These are phyloP conservation scores for Pelargonium exstipulatum DNA, from an alignment of 441 rosid species.

Conservation along the genomic window DNA sequence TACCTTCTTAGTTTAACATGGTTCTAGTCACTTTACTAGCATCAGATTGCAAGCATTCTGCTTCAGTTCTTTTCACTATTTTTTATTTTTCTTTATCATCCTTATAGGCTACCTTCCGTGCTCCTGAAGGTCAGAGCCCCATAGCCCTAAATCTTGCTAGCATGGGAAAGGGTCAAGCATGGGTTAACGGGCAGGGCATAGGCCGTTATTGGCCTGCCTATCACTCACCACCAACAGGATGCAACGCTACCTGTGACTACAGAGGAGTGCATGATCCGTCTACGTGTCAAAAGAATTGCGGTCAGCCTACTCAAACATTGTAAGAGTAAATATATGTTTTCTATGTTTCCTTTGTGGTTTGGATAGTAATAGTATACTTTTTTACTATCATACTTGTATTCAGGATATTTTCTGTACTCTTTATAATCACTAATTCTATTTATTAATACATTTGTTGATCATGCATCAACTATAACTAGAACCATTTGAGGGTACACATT, in stretches of 20 bases:
- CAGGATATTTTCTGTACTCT: background rate
- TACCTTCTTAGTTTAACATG: background rate
- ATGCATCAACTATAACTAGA: no score
- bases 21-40: background rate
- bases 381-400: background rate
- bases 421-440: background rate
- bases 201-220: conserved; percentile 64
- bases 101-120: conserved; percentile 36
- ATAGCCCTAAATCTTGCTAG: conserved; percentile 48
- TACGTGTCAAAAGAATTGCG: conserved; percentile 51
- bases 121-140: conserved; percentile 52
- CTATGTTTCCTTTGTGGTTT: background rate
- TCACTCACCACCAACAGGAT: conserved; percentile 46
- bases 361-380: background rate
- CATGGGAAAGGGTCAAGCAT: conserved; percentile 76
- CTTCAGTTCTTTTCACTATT: background rate
- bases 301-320: conserved; percentile 63
- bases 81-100: background rate
- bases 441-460: background rate
- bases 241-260: conserved; percentile 48
- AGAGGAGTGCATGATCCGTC: conserved; percentile 45
- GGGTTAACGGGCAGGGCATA: conserved; percentile 58
- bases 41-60: background rate
- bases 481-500: background rate
- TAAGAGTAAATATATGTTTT: conserved; percentile 24